Percentiles rank a stretch among this genome's conserved stretches.
phyloP scores from a whole-genome alignment of 768 basidiomycete species.

The Pleurotus eryngii region DNA sequence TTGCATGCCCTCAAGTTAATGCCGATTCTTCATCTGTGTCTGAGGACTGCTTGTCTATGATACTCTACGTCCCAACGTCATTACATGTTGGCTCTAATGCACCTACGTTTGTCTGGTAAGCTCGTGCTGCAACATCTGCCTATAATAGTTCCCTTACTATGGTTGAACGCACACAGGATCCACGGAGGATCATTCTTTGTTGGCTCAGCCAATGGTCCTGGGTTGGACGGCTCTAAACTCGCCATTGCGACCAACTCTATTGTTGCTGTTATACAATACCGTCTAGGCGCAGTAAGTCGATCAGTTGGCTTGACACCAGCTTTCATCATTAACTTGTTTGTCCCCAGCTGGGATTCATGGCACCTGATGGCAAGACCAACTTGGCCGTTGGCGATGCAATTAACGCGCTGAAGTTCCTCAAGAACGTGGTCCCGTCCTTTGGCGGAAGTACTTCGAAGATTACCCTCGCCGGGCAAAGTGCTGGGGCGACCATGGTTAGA shows the following conservation, averaged over 20 bases:
- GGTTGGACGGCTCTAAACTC: slow-evolving; percentile 74
- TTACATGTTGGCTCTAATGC: slow-evolving; percentile 29
- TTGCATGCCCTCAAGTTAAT: slow-evolving; percentile 67
- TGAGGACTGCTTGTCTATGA: slow-evolving; percentile 83
- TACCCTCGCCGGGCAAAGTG: slow-evolving; percentile 80
- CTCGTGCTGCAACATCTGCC: slow-evolving; percentile 5
- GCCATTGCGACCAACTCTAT: slow-evolving; percentile 70
- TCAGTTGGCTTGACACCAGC: not conserved
- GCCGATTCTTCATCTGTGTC: slow-evolving; percentile 46
- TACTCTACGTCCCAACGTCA: slow-evolving; percentile 58
- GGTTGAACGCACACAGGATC: slow-evolving; percentile 45
- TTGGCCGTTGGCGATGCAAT: slow-evolving; percentile 69
- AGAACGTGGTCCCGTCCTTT: slow-evolving; percentile 54
- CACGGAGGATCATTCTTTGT: slow-evolving; percentile 81
- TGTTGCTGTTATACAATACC: slow-evolving; percentile 81
- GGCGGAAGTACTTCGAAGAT: slow-evolving; percentile 65
- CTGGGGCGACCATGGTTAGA: slow-evolving; percentile 75
- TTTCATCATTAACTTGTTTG: slow-evolving; percentile 1
- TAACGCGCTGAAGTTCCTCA: slow-evolving; percentile 61
- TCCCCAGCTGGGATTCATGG: slow-evolving; percentile 66
- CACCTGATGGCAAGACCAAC: slow-evolving; percentile 69
- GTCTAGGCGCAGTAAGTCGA: slow-evolving; percentile 66
- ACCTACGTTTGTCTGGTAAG: slow-evolving; percentile 62
- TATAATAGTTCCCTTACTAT: not conserved
- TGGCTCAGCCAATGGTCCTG: slow-evolving; percentile 69